phyloP scores from a whole-genome alignment of 192 early-diverging fungal genomes.

The Funneliformis geosporum region DNA sequence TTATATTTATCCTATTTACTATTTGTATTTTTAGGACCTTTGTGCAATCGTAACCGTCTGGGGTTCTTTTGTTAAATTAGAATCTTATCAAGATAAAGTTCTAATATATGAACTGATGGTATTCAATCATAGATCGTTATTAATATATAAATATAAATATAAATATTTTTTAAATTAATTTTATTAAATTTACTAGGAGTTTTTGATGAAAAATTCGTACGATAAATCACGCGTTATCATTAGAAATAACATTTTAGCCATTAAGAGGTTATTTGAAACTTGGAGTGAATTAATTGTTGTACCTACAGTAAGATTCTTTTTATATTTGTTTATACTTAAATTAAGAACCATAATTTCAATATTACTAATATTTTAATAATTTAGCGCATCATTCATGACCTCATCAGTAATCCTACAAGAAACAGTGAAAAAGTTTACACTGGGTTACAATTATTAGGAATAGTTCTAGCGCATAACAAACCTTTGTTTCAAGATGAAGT shows the following conservation, averaged over 20 bases:
- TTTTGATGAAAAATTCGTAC: constrained; percentile 49
- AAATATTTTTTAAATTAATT: not conserved
- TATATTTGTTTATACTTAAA: not conserved
- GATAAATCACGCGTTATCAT: constrained; percentile 40
- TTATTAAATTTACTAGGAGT: constrained; percentile 35
- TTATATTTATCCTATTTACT: not conserved
- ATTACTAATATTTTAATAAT: not conserved
- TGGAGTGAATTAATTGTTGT: constrained; percentile 61
- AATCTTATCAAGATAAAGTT: constrained; percentile 42
- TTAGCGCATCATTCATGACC: constrained; percentile 51
- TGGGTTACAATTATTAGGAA: constrained; percentile 60
- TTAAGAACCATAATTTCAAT: too few species aligned
- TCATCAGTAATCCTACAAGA: constrained; percentile 42
- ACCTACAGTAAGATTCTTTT: constrained; percentile 57
- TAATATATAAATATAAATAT: not conserved
- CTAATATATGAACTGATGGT: constrained; percentile 51
- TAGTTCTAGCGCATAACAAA: constrained; percentile 56
- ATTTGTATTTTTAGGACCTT: constrained; percentile 54
- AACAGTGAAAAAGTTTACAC: constrained; percentile 50
- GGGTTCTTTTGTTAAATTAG: constrained; percentile 47
- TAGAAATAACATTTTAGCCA: constrained; percentile 57
- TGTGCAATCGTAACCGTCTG: constrained; percentile 67
- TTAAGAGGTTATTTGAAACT: constrained; percentile 64
- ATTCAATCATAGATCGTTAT: constrained; percentile 7
- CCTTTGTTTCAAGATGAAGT: constrained; percentile 47